Percentiles rank a stretch among this genome's conserved stretches.
Conservation (phyloP, 148 eudicot genomes). For the Selenicereus undatus region DNA sequence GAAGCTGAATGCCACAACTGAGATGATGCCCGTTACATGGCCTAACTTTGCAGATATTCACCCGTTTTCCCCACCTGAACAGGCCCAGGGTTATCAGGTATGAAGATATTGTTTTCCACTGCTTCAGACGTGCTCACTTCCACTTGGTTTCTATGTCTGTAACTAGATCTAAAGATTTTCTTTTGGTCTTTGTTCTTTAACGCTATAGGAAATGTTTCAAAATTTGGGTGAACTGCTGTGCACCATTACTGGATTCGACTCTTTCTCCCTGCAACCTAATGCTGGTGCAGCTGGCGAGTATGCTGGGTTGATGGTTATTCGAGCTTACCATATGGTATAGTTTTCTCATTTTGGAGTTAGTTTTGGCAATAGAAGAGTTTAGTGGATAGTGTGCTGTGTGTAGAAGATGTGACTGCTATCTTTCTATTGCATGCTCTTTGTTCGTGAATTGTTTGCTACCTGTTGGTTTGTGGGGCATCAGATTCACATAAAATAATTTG, state of each 20-base stretch:
- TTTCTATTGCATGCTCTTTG: background rate
- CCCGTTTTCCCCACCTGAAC: conserved; percentile 89
- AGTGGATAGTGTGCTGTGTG: background rate
- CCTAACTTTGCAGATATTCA: conserved; percentile 74
- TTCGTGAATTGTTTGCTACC: background rate
- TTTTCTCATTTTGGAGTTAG: background rate
- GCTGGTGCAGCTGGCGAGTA: conserved; percentile 99
- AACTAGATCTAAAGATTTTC: background rate
- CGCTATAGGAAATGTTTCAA: conserved; percentile 76
- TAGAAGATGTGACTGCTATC: background rate
- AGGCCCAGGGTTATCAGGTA: conserved; percentile 93
- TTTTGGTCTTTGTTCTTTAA: background rate
- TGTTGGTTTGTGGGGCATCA: background rate
- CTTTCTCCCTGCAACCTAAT: conserved; percentile 95
- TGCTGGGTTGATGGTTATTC: conserved; percentile 98
- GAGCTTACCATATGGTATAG: conserved; percentile 88
- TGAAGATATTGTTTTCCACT: background rate
- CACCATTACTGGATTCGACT: conserved; percentile 88
- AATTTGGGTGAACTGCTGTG: conserved; percentile 78
- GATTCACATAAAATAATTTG: background rate
- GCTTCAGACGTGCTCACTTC: background rate
- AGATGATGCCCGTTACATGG: conserved; percentile 98
- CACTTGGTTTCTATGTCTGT: background rate
- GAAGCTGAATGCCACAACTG: conserved; percentile 97
- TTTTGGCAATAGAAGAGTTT: background rate